Percentiles rank a stretch among this genome's conserved stretches.
phyloP scores from a whole-genome alignment of 768 basidiomycete species.

The Porpolomopsis calyptriformis region DNA sequence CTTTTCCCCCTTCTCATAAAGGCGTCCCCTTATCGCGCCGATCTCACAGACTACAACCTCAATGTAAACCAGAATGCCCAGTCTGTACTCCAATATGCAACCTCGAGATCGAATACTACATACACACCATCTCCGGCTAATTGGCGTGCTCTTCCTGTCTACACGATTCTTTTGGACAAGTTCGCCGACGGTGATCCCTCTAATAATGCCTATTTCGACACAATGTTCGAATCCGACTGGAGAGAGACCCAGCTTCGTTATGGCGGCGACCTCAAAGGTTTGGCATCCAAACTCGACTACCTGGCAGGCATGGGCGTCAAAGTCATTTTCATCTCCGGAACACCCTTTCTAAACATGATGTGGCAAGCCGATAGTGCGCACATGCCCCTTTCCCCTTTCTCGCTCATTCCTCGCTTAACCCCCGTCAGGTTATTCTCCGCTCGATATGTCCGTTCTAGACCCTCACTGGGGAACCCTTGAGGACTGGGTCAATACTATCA shows the following conservation, averaged over 20 bases:
- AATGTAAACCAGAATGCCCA: conserved; percentile 67
- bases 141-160: conserved; percentile 75
- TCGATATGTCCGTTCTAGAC: conserved; percentile 84
- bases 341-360: conserved; percentile 89
- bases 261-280: conserved; percentile 81
- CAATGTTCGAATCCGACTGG: conserved; percentile 74
- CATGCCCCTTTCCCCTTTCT: conserved; percentile 3
- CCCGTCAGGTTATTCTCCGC: conserved; percentile 73
- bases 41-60: conserved; percentile 65
- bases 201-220: conserved; percentile 83
- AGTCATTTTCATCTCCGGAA: conserved; percentile 85
- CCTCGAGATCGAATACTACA: conserved; percentile 47
- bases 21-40: conserved; percentile 58
- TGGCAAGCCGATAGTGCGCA: conserved; percentile 91
- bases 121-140: conserved; percentile 76
- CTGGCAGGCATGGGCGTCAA: conserved; percentile 80
- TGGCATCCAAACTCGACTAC: conserved; percentile 71
- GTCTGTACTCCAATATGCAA: conserved; percentile 52
- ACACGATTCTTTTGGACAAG: conserved; percentile 83
- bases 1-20: conserved; percentile 27
- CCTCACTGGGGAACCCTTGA: conserved; percentile 83
- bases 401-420: conserved; percentile 9
- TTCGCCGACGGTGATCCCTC: conserved; percentile 88
- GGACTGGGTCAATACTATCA: conserved; percentile 71
- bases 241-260: conserved; percentile 82